These are phyloP conservation scores for Aureoboletus auriporus DNA, from an alignment of 768 basidiomycete genomes.

Conservation along the genomic window DNA sequence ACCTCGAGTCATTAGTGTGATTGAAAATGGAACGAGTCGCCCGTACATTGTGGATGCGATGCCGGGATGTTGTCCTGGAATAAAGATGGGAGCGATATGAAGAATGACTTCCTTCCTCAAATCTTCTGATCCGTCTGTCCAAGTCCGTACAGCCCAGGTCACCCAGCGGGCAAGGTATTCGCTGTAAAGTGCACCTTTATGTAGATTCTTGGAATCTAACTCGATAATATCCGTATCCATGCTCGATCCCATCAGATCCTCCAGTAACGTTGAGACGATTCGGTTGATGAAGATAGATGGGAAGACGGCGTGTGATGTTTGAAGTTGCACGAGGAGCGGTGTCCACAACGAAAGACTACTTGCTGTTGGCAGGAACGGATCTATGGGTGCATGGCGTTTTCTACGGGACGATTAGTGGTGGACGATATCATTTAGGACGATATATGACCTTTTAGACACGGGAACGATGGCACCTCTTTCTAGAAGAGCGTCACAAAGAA, in stretches of 20 bases:
- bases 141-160: slow-evolving; percentile 52
- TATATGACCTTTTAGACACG: slow-evolving; percentile 71
- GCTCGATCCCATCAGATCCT: slow-evolving; percentile 7
- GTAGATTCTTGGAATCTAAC: slow-evolving; percentile 14
- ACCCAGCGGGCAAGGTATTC: slow-evolving; percentile 68
- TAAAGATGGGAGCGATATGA: slow-evolving; percentile 45
- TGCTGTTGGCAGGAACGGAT: slow-evolving; percentile 32
- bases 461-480: slow-evolving; percentile 78
- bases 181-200: slow-evolving; percentile 44
- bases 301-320: slow-evolving; percentile 44
- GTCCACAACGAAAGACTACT: slow-evolving; percentile 59
- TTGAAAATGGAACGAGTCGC: not conserved
- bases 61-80: slow-evolving; percentile 31
- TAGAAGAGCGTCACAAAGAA: slow-evolving; percentile 61
- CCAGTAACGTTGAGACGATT: slow-evolving; percentile 38
- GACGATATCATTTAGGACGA: not conserved
- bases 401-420: slow-evolving; percentile 32
- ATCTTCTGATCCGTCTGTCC: slow-evolving; percentile 33
- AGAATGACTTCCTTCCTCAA: slow-evolving; percentile 44
- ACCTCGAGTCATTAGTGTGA: slow-evolving; percentile 6
- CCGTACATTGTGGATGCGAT: slow-evolving; percentile 34
- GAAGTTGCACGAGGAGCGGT: slow-evolving; percentile 45
- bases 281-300: slow-evolving; percentile 43
- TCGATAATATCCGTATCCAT: slow-evolving; percentile 15
- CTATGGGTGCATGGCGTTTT: slow-evolving; percentile 40